phyloP scores from a whole-genome alignment of 1,139 yeast species.

The Scheffersomyces parashehatae region DNA sequence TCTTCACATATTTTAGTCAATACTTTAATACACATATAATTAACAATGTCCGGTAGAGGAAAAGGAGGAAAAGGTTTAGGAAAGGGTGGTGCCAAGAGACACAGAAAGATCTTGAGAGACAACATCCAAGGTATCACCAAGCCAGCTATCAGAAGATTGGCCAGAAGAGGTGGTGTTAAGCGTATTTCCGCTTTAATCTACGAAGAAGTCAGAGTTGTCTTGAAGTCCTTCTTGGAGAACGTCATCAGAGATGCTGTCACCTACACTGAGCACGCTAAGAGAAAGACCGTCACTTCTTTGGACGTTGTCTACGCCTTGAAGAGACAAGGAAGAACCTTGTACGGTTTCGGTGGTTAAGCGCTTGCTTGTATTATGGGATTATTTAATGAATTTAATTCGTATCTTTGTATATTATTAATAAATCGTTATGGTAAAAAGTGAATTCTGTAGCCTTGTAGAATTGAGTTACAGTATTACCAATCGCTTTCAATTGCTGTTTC shows the following conservation, averaged over 20 bases:
- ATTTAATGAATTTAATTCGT: no score
- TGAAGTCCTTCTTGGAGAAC: conserved; percentile 93
- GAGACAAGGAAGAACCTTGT: conserved; percentile 99
- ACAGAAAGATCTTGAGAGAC: conserved; percentile 99
- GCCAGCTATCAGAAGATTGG: conserved; percentile 99
- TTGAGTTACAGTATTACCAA: no score
- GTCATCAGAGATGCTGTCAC: conserved; percentile 99
- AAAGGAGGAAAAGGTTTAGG: conserved; percentile 99
- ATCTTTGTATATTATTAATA: no score
- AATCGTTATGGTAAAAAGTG: no score
- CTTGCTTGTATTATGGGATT: no score
- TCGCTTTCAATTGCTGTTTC: no score
- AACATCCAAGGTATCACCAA: conserved; percentile 99
- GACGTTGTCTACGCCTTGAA: conserved; percentile 99
- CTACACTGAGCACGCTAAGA: conserved; percentile 99
- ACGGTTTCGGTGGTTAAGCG: conserved; percentile 98
- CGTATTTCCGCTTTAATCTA: conserved; percentile 98
- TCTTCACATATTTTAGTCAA: background rate
- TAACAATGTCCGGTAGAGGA: conserved; percentile 96
- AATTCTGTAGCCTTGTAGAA: no score
- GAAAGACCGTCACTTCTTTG: conserved; percentile 98
- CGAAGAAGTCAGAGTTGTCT: conserved; percentile 98
- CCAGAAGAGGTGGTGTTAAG: conserved; percentile 99
- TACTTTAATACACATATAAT: conserved; percentile 17
- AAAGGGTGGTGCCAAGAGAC: conserved; percentile 99